These are phyloP conservation scores for Nitzschia sp. DNA, from an alignment of 108 stramenopile species.

Conservation along the genomic window DNA sequence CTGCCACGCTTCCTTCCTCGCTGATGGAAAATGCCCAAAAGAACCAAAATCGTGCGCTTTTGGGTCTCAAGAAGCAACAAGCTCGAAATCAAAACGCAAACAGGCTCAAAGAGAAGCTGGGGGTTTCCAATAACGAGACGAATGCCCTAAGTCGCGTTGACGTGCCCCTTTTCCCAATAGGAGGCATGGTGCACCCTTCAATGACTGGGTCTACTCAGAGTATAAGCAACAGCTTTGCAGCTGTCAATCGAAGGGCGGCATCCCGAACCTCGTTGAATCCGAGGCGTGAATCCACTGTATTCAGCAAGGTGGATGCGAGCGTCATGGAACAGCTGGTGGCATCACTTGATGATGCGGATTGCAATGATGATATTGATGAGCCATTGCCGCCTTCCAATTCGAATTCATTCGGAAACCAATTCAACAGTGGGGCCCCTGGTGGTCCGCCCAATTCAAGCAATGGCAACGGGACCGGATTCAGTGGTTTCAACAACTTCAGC, in stretches of 20 bases:
- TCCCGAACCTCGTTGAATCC: not conserved
- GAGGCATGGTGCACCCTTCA: conserved; percentile 11
- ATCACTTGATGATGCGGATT: conserved; percentile 15
- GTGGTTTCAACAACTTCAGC: not conserved
- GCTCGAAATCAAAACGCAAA: conserved; percentile 28
- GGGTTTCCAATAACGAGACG: not conserved
- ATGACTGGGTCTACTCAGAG: not conserved
- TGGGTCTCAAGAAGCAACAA: conserved; percentile 34
- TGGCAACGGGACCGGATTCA: not conserved
- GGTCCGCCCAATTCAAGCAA: not conserved
- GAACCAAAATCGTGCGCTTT: not conserved
- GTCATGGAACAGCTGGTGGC: conserved; percentile 18
- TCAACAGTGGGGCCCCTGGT: not conserved
- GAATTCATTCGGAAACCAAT: not conserved
- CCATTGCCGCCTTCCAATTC: conserved; percentile 12
- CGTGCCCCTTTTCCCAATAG: conserved; percentile 6
- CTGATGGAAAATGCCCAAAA: conserved; percentile 2
- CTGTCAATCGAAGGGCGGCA: not conserved
- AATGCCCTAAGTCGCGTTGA: not conserved
- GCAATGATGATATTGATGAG: conserved; percentile 3
- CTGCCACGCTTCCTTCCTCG: not conserved
- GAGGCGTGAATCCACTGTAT: conserved; percentile 1
- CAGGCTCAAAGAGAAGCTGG: conserved; percentile 18
- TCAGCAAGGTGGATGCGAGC: not conserved
- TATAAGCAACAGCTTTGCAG: not conserved